Conservation (phyloP, 768 basidiomycete species). For the Pisolithus sp. region DNA sequence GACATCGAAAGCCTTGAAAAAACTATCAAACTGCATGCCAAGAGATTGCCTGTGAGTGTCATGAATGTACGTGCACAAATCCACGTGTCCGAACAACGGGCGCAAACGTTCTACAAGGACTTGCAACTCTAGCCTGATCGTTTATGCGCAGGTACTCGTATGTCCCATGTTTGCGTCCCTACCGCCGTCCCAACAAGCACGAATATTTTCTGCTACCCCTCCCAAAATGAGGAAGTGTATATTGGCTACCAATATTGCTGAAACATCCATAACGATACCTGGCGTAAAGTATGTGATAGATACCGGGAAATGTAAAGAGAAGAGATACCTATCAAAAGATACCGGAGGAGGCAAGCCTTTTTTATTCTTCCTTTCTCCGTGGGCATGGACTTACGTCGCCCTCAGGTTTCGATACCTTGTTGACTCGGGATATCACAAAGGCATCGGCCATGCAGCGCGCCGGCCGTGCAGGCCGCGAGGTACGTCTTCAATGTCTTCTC, state of each 20-base stretch:
- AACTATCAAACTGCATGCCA: constrained; percentile 62
- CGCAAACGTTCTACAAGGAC: background rate
- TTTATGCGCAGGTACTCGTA: constrained; percentile 51
- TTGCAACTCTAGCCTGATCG: background rate
- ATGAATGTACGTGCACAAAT: constrained; percentile 37
- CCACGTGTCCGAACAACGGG: background rate
- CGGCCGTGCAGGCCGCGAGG: constrained; percentile 94
- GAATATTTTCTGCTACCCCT: constrained; percentile 67
- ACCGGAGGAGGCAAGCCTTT: constrained; percentile 56
- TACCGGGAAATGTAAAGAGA: constrained; percentile 94
- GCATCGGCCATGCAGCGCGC: constrained; percentile 91
- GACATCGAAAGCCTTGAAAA: constrained; percentile 88
- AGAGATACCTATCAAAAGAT: constrained; percentile 66
- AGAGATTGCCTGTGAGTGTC: constrained; percentile 55
- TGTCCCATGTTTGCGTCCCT: constrained; percentile 87
- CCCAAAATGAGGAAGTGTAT: constrained; percentile 81
- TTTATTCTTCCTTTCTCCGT: background rate
- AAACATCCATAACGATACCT: constrained; percentile 96
- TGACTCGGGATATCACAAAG: constrained; percentile 78
- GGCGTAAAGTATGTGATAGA: constrained; percentile 95
- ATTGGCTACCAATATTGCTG: constrained; percentile 95
- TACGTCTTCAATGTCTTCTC: constrained; percentile 21
- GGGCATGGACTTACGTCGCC: background rate
- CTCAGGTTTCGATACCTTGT: constrained; percentile 80
- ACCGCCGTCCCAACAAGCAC: constrained; percentile 66